Conservation (phyloP, 371 early-diverging fungal genomes). For the Synchytrium microbalum region DNA sequence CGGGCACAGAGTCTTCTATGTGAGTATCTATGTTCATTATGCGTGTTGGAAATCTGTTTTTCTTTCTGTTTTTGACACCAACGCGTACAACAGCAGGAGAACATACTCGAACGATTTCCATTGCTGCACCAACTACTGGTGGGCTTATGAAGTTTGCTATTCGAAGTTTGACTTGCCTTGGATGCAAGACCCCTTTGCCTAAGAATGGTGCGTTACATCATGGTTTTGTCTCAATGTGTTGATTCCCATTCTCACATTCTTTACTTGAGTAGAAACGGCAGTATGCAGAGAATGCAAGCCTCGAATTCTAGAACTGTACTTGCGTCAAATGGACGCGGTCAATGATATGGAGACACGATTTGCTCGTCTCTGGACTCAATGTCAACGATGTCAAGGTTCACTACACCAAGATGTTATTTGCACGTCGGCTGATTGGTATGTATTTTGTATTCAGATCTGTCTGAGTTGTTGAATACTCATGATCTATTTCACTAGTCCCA, state of each 20-base stretch:
- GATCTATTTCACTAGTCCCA: conserved; percentile 45
- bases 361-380: conserved; percentile 96
- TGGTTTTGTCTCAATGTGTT: neutral
- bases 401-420: conserved; percentile 97
- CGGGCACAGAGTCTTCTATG: conserved; percentile 68
- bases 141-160: conserved; percentile 93
- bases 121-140: conserved; percentile 81
- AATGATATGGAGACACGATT: conserved; percentile 73
- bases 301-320: conserved; percentile 68
- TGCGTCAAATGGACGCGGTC: conserved; percentile 48
- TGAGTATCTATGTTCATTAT: conserved; percentile 31
- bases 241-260: neutral
- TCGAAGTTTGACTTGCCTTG: conserved; percentile 83
- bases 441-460: neutral
- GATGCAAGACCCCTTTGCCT: conserved; percentile 85
- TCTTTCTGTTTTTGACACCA: neutral
- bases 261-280: conserved; percentile 42
- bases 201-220: conserved; percentile 50
- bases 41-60: neutral
- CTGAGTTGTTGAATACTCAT: neutral
- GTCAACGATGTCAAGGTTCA: conserved; percentile 98
- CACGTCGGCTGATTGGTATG: conserved; percentile 85
- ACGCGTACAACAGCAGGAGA: conserved; percentile 64
- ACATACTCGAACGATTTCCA: conserved; percentile 83
- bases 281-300: conserved; percentile 78